A percentile compares a stretch with the other conserved stretches of the same genome.
phyloP scores from a whole-genome alignment of 495 filamentous ascomycete species.

The Hypoxylon intermedium region DNA sequence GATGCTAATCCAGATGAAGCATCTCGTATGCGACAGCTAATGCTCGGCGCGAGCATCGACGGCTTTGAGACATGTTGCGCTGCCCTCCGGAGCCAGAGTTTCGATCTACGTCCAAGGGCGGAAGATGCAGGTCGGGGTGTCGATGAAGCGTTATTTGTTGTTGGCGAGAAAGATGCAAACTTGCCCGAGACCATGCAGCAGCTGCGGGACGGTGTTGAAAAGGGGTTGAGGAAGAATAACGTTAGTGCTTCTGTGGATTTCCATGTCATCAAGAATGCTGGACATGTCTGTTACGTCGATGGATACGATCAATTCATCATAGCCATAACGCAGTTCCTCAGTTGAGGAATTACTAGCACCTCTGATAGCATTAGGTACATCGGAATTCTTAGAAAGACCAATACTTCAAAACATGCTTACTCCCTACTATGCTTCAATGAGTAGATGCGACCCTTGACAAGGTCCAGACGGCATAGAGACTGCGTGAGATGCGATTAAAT shows the following conservation, averaged over 20 bases:
- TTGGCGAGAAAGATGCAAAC: conserved; percentile 44
- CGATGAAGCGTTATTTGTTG: conserved; percentile 38
- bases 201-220: conserved; percentile 32
- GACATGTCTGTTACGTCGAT: conserved; percentile 40
- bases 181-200: conserved; percentile 38
- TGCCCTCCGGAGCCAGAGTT: conserved; percentile 37
- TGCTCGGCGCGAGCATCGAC: conserved; percentile 41
- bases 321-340: conserved; percentile 6
- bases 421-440: background rate
- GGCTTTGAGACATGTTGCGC: conserved; percentile 46
- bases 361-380: background rate
- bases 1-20: conserved; percentile 40
- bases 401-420: background rate
- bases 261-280: conserved; percentile 32
- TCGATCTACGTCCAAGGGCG: conserved; percentile 37
- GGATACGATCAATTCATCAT: conserved; percentile 29
- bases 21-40: conserved; percentile 33
- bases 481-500: no score
- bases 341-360: background rate
- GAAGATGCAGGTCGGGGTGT: conserved; percentile 27
- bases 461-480: background rate
- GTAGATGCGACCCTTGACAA: background rate
- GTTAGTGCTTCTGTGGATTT: conserved; percentile 8
- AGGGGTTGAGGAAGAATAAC: conserved; percentile 22
- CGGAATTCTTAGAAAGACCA: background rate